Conservation (phyloP, 2,329 filamentous ascomycete genomes). For the Aspergillus arachidicola region DNA sequence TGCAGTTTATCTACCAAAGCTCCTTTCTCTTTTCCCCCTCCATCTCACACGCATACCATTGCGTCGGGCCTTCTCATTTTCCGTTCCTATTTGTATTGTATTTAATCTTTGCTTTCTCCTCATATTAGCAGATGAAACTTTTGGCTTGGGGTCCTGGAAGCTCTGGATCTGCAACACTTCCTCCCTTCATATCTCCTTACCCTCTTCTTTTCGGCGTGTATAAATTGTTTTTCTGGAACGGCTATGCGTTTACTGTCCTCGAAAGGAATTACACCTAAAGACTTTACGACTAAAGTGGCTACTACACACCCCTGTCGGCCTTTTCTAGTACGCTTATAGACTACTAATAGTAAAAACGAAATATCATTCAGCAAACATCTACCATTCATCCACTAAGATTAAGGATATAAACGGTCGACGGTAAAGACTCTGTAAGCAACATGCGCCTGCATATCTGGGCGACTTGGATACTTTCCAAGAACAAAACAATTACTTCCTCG, state of each 20-base stretch:
- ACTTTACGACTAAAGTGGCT: constrained; percentile 2
- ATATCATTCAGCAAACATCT: neutral
- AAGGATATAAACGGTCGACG: neutral
- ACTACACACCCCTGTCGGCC: neutral
- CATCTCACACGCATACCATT: constrained; percentile 15
- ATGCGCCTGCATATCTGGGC: neutral
- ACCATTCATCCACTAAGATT: neutral
- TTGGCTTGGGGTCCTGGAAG: constrained; percentile 14
- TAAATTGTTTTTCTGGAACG: constrained; percentile 3
- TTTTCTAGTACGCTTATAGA: neutral
- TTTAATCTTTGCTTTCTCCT: constrained; percentile 26
- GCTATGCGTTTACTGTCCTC: neutral
- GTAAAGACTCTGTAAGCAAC: neutral
- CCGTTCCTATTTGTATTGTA: constrained; percentile 35
- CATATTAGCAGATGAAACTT: constrained; percentile 14
- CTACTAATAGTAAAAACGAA: neutral
- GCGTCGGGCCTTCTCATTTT: constrained; percentile 12
- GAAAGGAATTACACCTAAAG: neutral
- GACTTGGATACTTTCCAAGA: neutral
- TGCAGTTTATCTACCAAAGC: constrained; percentile 15
- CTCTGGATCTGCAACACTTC: constrained; percentile 10
- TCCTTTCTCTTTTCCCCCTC: constrained; percentile 23
- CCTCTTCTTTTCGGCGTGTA: constrained; percentile 11
- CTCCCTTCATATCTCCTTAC: constrained; percentile 3
- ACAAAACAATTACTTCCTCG: neutral